These are phyloP conservation scores for Saposhnikovia divaricata DNA, from an alignment of 129 eudicot species.

Conservation along the genomic window DNA sequence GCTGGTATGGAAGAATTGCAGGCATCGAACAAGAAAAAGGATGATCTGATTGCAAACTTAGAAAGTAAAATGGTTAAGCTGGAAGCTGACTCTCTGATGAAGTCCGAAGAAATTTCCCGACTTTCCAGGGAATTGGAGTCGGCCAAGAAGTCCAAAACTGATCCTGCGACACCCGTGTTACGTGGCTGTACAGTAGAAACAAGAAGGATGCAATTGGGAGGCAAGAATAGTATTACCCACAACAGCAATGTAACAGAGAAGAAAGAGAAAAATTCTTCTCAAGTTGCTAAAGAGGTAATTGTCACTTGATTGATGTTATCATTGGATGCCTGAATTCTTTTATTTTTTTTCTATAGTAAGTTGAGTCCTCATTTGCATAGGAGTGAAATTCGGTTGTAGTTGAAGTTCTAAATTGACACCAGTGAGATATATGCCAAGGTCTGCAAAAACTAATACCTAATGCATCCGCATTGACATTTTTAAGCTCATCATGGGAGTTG, in stretches of 20 bases:
- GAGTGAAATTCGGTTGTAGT: neutral
- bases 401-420: neutral
- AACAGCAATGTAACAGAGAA: slow-evolving; percentile 1
- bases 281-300: slow-evolving; percentile 25
- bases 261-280: slow-evolving; percentile 23
- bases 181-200: slow-evolving; percentile 18
- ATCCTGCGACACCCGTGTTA: slow-evolving; percentile 21
- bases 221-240: slow-evolving; percentile 9
- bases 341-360: neutral
- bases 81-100: slow-evolving; percentile 25
- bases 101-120: slow-evolving; percentile 29
- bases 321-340: neutral
- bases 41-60: slow-evolving; percentile 17
- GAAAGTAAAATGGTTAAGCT: slow-evolving; percentile 19
- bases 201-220: slow-evolving; percentile 1
- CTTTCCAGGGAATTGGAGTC: slow-evolving; percentile 25
- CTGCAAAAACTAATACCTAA: neutral
- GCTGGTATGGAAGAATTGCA: slow-evolving; percentile 33
- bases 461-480: neutral
- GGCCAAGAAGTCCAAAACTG: slow-evolving; percentile 20
- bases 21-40: slow-evolving; percentile 26
- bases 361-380: neutral
- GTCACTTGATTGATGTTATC: neutral
- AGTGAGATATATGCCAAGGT: neutral
- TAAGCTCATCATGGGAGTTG: neutral